These are phyloP conservation scores for Trypanosoma rangeli DNA, from an alignment of 208 protist genomes.

Conservation along the genomic window DNA sequence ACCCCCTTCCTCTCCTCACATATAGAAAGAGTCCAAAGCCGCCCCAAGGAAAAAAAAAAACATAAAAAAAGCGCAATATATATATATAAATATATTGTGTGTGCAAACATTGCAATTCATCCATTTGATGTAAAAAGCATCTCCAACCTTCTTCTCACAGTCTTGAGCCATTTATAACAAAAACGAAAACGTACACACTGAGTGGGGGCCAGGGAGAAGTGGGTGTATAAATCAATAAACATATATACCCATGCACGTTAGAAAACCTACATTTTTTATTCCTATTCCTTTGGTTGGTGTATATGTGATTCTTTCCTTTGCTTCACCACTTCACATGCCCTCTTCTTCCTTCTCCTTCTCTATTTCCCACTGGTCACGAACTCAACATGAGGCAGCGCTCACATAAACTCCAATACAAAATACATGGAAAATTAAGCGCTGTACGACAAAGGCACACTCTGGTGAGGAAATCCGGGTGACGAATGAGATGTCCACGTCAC, in stretches of 20 bases:
- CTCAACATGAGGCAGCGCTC: no score
- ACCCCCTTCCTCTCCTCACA: constrained; percentile 1
- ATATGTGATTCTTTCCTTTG: no score
- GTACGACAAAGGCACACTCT: background rate
- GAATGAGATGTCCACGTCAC: background rate
- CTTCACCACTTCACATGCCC: no score
- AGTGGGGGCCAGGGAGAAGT: background rate
- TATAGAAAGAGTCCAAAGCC: background rate
- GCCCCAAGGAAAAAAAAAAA: background rate
- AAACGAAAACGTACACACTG: constrained; percentile 1
- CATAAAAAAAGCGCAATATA: background rate
- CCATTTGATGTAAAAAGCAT: no score
- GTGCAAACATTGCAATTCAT: no score
- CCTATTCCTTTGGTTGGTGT: no score
- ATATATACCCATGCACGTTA: background rate
- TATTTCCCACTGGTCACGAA: no score
- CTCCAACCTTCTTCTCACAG: background rate
- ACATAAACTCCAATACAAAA: background rate
- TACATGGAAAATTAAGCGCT: background rate
- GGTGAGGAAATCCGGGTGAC: background rate
- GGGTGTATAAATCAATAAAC: background rate
- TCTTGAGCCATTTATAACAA: constrained; percentile 5
- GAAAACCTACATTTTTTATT: constrained; percentile 5
- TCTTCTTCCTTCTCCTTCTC: no score
- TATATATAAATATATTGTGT: background rate